Evolutionary conservation across 768 basidiomycete species (phyloP).

Genomic region (Boletus patriciae): DNA sequence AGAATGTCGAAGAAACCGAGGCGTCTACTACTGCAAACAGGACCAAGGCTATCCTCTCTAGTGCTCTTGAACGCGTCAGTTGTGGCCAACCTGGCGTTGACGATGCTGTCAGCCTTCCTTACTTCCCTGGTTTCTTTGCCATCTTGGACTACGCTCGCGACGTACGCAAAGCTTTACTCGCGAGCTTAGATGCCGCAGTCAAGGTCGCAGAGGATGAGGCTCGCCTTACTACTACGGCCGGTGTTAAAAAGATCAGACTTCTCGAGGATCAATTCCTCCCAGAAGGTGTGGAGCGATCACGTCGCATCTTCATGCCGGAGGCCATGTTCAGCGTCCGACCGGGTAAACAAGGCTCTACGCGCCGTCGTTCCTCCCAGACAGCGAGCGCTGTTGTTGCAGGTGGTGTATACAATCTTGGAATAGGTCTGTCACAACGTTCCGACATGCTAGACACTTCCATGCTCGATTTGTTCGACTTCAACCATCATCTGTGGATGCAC

Average conservation of each 20-base stretch:
- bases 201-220: slow-evolving; percentile 82
- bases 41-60: slow-evolving; percentile 58
- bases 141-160: slow-evolving; percentile 86
- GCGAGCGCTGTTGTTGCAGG: slow-evolving; percentile 68
- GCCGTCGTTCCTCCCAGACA: slow-evolving; percentile 35
- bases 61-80: slow-evolving; percentile 76
- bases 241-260: slow-evolving; percentile 63
- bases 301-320: slow-evolving; percentile 91
- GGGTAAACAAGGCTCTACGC: slow-evolving; percentile 40
- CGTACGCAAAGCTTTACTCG: slow-evolving; percentile 73
- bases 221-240: slow-evolving; percentile 58
- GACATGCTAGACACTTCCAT: slow-evolving; percentile 80
- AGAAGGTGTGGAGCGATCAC: slow-evolving; percentile 74
- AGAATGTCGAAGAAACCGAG: slow-evolving; percentile 74
- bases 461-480: slow-evolving; percentile 83
- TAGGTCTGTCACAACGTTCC: slow-evolving; percentile 73
- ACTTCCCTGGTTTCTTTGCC: slow-evolving; percentile 79
- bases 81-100: slow-evolving; percentile 70
- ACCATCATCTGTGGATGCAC: slow-evolving; percentile 72
- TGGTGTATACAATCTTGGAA: slow-evolving; percentile 75
- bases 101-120: slow-evolving; percentile 55
- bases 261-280: slow-evolving; percentile 81
- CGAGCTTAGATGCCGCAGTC: slow-evolving; percentile 78
- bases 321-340: slow-evolving; percentile 84
- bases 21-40: slow-evolving; percentile 50